phyloP scores from a whole-genome alignment of 495 filamentous ascomycete species.

The Pseudoneurospora amorphoporcata region DNA sequence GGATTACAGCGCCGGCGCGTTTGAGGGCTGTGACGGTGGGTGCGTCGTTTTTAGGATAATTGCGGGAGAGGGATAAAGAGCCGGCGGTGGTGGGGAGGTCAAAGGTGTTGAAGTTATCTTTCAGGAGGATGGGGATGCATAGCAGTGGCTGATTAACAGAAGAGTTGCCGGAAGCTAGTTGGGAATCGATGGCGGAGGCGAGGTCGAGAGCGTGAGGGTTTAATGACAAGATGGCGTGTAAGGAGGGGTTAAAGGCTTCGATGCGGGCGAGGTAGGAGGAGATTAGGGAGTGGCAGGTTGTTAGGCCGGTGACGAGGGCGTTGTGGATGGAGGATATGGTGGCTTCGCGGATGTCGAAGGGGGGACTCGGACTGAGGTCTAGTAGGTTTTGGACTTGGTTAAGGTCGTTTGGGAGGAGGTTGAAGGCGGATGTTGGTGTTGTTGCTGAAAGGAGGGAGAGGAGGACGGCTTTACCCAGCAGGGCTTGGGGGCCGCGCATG shows the following conservation, averaged over 20 bases:
- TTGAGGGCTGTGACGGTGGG: slow-evolving; percentile 39
- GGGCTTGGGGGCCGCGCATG: not conserved
- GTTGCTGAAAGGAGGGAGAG: not conserved
- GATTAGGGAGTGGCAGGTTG: slow-evolving; percentile 44
- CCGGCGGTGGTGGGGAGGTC: slow-evolving; percentile 48
- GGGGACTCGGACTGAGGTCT: not conserved
- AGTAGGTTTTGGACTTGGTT: not conserved
- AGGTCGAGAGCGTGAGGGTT: slow-evolving; percentile 38
- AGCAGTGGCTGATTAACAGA: slow-evolving; percentile 27
- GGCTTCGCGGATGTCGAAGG: slow-evolving; percentile 44
- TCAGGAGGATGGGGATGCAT: slow-evolving; percentile 51
- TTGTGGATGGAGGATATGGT: slow-evolving; percentile 45
- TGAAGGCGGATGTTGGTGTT: not conserved
- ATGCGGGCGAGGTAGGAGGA: slow-evolving; percentile 46
- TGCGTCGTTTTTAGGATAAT: slow-evolving; percentile 36
- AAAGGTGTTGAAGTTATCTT: slow-evolving; percentile 50
- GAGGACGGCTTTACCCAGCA: not conserved
- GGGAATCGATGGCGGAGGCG: slow-evolving; percentile 38
- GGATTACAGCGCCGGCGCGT: slow-evolving; percentile 50
- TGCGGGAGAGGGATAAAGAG: slow-evolving; percentile 34
- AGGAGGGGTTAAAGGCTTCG: slow-evolving; percentile 40
- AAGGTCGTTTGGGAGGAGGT: not conserved
- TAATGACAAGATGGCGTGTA: slow-evolving; percentile 48
- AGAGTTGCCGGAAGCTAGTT: slow-evolving; percentile 32
- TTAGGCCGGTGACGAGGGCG: slow-evolving; percentile 35